Conservation (phyloP, 2,329 filamentous ascomycete species). For the Colletotrichum shisoi region DNA sequence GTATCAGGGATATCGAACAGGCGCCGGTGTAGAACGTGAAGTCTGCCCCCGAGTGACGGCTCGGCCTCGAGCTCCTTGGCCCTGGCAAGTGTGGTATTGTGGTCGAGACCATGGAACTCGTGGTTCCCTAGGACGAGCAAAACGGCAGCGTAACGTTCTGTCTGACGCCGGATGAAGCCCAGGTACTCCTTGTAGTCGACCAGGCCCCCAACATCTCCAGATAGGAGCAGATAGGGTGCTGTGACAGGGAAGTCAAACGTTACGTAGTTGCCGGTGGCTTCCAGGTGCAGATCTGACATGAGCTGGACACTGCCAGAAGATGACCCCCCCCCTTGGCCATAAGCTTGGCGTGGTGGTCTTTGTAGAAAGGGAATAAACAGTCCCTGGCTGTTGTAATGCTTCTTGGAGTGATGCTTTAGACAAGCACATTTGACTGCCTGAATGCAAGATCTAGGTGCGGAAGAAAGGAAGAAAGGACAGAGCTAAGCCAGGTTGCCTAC, state of each 20-base stretch:
- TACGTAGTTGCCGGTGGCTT: slow-evolving; percentile 55
- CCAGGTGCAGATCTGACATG: slow-evolving; percentile 62
- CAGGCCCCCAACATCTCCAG: slow-evolving; percentile 61
- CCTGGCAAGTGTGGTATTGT: slow-evolving; percentile 49
- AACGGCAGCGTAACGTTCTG: slow-evolving; percentile 52
- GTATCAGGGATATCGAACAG: slow-evolving; percentile 53
- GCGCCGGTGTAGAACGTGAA: slow-evolving; percentile 56
- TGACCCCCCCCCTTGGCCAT: not conserved
- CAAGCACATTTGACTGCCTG: not conserved
- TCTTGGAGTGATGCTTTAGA: not conserved
- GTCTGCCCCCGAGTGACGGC: slow-evolving; percentile 47
- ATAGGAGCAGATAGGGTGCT: slow-evolving; percentile 56
- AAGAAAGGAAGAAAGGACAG: not conserved
- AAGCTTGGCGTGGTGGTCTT: not conserved
- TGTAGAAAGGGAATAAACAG: too few species aligned
- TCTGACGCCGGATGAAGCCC: slow-evolving; percentile 54
- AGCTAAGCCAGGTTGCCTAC: not conserved
- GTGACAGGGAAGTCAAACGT: slow-evolving; percentile 52
- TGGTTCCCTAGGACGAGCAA: slow-evolving; percentile 63
- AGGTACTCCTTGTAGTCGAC: slow-evolving; percentile 56
- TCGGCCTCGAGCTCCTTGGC: slow-evolving; percentile 53
- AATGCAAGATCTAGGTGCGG: not conserved
- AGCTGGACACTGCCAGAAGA: slow-evolving; percentile 47
- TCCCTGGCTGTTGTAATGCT: not conserved
- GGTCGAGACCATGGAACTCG: slow-evolving; percentile 59